These are phyloP conservation scores for Lenzites betulinus DNA, from an alignment of 768 basidiomycete species.

Conservation along the genomic window DNA sequence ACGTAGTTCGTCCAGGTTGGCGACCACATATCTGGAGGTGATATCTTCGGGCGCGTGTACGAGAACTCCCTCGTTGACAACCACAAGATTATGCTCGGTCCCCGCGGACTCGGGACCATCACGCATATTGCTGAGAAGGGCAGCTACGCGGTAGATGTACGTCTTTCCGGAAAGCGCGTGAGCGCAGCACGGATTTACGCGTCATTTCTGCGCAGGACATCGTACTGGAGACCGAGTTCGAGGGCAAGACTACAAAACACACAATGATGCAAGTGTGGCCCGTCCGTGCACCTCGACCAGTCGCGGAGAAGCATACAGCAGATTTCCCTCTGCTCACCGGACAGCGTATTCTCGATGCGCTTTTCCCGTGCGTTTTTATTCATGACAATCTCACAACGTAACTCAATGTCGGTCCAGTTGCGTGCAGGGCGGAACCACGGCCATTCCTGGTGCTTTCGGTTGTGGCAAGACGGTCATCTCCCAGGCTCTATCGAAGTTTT, in stretches of 20 bases:
- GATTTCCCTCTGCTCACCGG: conserved; percentile 92
- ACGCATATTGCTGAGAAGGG: conserved; percentile 93
- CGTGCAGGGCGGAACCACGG: conserved; percentile 94
- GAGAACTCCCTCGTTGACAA: conserved; percentile 97
- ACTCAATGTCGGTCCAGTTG: conserved; percentile 51
- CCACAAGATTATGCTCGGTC: conserved; percentile 96
- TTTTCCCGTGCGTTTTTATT: conserved; percentile 77
- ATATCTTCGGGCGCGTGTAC: conserved; percentile 92
- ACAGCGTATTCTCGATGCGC: conserved; percentile 93
- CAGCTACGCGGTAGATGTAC: conserved; percentile 86
- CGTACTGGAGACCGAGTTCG: conserved; percentile 95
- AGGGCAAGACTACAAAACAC: conserved; percentile 91
- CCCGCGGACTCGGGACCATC: conserved; percentile 93
- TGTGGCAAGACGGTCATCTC: conserved; percentile 99
- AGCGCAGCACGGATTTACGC: not conserved
- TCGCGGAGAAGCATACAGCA: conserved; percentile 93
- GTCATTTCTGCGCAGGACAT: conserved; percentile 61
- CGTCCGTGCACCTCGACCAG: conserved; percentile 95
- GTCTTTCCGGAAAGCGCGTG: conserved; percentile 25
- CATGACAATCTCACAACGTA: not conserved
- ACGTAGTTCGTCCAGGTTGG: conserved; percentile 61
- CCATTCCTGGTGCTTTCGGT: conserved; percentile 98
- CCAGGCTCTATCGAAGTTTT: conserved; percentile 96
- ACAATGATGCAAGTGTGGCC: conserved; percentile 99
- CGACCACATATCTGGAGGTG: conserved; percentile 96